Base-by-base conservation (phyloP, 148 eudicot genomes). In the Chenopodium quinoa region DNA sequence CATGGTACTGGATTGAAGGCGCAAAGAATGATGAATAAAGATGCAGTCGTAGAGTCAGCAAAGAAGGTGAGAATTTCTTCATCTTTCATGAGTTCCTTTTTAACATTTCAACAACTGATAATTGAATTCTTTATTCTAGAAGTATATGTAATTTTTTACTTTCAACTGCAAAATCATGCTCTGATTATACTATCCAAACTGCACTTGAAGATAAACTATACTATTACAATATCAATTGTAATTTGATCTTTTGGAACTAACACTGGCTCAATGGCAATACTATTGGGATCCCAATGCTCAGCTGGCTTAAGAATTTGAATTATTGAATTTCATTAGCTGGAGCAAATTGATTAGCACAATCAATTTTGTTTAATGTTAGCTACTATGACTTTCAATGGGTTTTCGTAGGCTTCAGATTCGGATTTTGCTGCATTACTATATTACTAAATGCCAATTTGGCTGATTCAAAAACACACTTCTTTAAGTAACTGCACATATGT, bases 1-100 rank as follows among this genome's bases (percentile, higher is more conserved):
- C 91, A 96, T 83, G 84, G 86, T 66, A 96, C 98, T 47, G 97
- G 99, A 48, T 73, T 96, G 67, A 94, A 92, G 86, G 91, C 93
- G 20, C 94, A 96, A 69, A 91, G 82, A 82, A 89, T 94, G 82
- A 90, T 96, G 98, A 90, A 85, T 82, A 90, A 91, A 83, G 98
- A 96, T 62, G 86, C 87, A 29, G 99, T 96, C 82, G 70, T 96
- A 6, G 90, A 96, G 86, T 91, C 95, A 17, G 99, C 99, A 20
- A 86, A 89, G 73, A 94, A 90, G 97, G 99, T 96, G 47, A 81
- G 32, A 37, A 65, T 5, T 27, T 71, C 54, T 50, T 60, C 52
- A 13, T 68, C 29, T 34, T 19, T 78, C 32, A 31, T 31, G 32
- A 31, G 32, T 31, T 31, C 32, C 32, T 31, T 31, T 1, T 31